Conservation (phyloP, 495 filamentous ascomycete genomes). For the Penicillium waksmanii region DNA sequence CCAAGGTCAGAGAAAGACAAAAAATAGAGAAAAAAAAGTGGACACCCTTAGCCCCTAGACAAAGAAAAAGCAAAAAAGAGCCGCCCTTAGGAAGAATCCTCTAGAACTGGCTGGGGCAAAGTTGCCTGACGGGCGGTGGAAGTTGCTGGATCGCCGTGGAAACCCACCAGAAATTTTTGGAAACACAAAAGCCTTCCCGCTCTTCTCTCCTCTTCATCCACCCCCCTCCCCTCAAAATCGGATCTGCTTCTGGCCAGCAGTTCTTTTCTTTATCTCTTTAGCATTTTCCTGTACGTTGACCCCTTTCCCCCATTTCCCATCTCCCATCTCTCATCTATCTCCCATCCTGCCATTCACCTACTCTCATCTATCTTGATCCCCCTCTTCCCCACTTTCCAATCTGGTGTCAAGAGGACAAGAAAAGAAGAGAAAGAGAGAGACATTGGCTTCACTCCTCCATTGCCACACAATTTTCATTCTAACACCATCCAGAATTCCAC, state of each 20-base stretch:
- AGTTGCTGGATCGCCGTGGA: conserved; percentile 54
- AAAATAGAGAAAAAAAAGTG: background rate
- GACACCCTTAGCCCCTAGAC: background rate
- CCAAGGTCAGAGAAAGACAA: background rate
- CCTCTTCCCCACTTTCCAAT: background rate
- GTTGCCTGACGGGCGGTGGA: conserved; percentile 42
- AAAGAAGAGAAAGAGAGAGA: background rate
- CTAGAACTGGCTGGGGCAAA: conserved; percentile 30
- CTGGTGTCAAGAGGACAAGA: background rate
- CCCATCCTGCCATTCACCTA: background rate
- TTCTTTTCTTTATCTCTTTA: conserved; percentile 19
- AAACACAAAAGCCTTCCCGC: conserved; percentile 38
- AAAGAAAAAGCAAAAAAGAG: conserved; percentile 3
- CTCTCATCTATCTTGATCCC: background rate
- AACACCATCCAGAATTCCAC: conserved; percentile 13
- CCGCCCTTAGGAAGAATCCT: conserved; percentile 21
- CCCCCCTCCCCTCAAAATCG: conserved; percentile 15
- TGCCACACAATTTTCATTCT: background rate
- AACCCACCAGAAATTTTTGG: conserved; percentile 42
- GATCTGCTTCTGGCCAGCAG: conserved; percentile 27
- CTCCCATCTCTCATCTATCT: conserved; percentile 1
- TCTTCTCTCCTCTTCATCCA: conserved; percentile 23
- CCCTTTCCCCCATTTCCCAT: conserved; percentile 3
- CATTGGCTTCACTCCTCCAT: background rate
- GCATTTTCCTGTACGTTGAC: conserved; percentile 20